Conservation (phyloP, 495 filamentous ascomycete genomes). For the Podospora comata region DNA sequence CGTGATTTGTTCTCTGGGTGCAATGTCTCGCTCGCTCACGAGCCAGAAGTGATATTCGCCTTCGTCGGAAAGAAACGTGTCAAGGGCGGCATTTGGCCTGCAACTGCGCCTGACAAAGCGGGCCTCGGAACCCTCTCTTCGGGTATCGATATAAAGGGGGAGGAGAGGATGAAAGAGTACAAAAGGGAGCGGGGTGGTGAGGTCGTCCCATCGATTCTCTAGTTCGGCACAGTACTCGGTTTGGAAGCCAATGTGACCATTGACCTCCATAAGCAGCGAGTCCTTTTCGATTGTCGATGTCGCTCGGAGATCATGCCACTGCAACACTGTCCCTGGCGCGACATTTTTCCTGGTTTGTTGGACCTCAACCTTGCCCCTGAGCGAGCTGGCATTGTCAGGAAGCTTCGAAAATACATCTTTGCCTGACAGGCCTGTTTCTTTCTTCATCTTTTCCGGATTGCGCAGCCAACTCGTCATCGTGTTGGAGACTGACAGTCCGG, state of each 20-base stretch:
- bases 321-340: conserved; percentile 44
- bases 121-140: conserved; percentile 75
- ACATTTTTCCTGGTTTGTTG: conserved; percentile 47
- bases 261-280: conserved; percentile 78
- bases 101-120: conserved; percentile 88
- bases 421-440: conserved; percentile 43
- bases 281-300: conserved; percentile 57
- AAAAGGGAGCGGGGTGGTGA: conserved; percentile 78
- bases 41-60: conserved; percentile 86
- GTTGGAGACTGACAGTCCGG: conserved; percentile 63
- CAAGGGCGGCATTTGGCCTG: conserved; percentile 75
- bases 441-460: conserved; percentile 51
- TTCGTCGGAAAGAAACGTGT: conserved; percentile 71
- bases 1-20: conserved; percentile 53
- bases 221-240: conserved; percentile 71
- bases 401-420: conserved; percentile 51
- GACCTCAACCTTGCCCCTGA: conserved; percentile 34
- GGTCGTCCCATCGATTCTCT: conserved; percentile 68
- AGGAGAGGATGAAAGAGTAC: conserved; percentile 80
- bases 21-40: conserved; percentile 70
- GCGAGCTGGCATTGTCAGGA: conserved; percentile 38
- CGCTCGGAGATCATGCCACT: conserved; percentile 68
- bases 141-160: conserved; percentile 87
- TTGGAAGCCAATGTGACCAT: conserved; percentile 77
- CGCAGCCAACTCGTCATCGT: conserved; percentile 70